These are phyloP conservation scores for Hypoxylon sp. DNA, from an alignment of 2,329 filamentous ascomycete species.

Conservation along the genomic window DNA sequence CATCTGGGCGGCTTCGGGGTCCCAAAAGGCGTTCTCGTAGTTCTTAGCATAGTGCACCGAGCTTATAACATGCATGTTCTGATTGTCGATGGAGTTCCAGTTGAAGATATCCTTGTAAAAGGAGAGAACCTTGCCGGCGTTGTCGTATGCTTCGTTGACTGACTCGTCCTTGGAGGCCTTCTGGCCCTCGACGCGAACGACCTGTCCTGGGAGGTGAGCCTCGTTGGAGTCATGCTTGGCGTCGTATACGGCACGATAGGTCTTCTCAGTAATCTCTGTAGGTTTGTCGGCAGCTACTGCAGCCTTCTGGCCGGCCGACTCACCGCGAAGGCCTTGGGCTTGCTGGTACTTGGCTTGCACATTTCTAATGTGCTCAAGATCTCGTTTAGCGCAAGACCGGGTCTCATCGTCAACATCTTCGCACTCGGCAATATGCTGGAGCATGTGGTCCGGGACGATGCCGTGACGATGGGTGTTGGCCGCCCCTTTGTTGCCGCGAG, in stretches of 20 bases:
- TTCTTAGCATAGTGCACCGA: slow-evolving; percentile 67
- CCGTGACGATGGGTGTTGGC: slow-evolving; percentile 44
- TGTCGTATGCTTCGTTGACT: slow-evolving; percentile 66
- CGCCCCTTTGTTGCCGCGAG: slow-evolving; percentile 51
- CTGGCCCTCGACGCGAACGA: slow-evolving; percentile 62
- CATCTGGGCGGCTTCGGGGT: slow-evolving; percentile 65
- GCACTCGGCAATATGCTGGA: slow-evolving; percentile 58
- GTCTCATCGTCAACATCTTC: slow-evolving; percentile 59
- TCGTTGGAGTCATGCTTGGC: slow-evolving; percentile 59
- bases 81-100: slow-evolving; percentile 68
- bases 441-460: slow-evolving; percentile 60
- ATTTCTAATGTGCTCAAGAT: slow-evolving; percentile 58
- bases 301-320: slow-evolving; percentile 42
- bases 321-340: slow-evolving; percentile 45
- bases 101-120: slow-evolving; percentile 66
- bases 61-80: slow-evolving; percentile 64
- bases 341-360: slow-evolving; percentile 55
- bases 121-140: slow-evolving; percentile 63
- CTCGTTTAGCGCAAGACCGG: slow-evolving; percentile 56
- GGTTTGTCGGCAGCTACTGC: slow-evolving; percentile 27
- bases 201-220: slow-evolving; percentile 59
- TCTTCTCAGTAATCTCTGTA: slow-evolving; percentile 48
- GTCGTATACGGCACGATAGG: slow-evolving; percentile 63
- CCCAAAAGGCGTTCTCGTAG: slow-evolving; percentile 71
- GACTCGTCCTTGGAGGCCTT: slow-evolving; percentile 58